Evolutionary conservation across 352 stramenopile genomes (phyloP).

Genomic region (Pythium brassicae): DNA sequence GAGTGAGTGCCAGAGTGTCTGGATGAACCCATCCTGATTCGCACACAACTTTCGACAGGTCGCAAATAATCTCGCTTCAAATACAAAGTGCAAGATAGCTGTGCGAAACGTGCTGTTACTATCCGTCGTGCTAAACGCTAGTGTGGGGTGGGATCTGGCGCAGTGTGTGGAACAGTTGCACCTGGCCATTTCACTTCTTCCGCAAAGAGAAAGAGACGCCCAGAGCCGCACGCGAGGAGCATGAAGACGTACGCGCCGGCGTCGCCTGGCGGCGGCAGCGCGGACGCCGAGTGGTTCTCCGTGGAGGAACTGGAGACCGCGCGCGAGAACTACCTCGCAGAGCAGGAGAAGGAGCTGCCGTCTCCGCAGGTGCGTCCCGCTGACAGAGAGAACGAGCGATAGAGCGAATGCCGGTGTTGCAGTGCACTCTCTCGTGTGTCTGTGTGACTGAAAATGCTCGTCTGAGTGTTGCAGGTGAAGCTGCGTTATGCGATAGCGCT

Average conservation of each 20-base stretch:
- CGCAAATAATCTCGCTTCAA: too few relatives aligned
- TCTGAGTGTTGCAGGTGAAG: slow-evolving; percentile 39
- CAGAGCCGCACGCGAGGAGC: background rate
- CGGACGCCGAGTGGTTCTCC: slow-evolving; percentile 64
- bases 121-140: background rate
- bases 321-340: slow-evolving; percentile 70
- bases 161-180: background rate
- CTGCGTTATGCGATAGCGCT: slow-evolving; percentile 65
- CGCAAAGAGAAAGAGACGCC: background rate
- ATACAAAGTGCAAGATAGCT: too few relatives aligned
- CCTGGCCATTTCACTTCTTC: background rate
- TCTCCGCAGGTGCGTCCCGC: slow-evolving; percentile 34
- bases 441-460: background rate
- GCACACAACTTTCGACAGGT: too few relatives aligned
- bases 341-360: slow-evolving; percentile 72
- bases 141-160: background rate
- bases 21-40: too few relatives aligned
- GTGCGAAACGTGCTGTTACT: too few relatives aligned
- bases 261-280: slow-evolving; percentile 4
- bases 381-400: too few relatives aligned
- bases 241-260: slow-evolving; percentile 16
- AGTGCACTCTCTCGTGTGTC: background rate
- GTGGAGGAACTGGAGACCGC: slow-evolving; percentile 61
- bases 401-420: background rate
- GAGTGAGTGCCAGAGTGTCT: too few relatives aligned